phyloP scores from a whole-genome alignment of 305 asterid genomes.

The Solanum hybrid region DNA sequence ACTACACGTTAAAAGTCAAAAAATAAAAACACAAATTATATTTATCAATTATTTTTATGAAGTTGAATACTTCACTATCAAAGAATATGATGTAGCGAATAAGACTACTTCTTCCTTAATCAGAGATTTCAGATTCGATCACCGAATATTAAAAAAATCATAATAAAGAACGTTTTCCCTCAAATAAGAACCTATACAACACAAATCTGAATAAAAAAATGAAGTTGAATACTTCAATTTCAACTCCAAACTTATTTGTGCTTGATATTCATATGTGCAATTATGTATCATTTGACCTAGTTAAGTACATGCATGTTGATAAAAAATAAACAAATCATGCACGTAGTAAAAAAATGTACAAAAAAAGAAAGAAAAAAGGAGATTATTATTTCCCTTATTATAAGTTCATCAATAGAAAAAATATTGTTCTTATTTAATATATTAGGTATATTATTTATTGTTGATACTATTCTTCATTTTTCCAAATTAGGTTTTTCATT shows the following conservation, averaged over 20 bases:
- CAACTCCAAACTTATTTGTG: background rate
- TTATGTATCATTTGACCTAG: background rate
- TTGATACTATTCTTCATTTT: background rate
- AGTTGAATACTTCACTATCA: background rate
- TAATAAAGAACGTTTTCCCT: too few species aligned
- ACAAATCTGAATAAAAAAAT: background rate
- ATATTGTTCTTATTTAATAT: background rate
- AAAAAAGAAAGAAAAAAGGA: background rate
- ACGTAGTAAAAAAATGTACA: background rate
- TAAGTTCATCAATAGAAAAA: background rate
- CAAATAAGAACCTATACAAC: background rate
- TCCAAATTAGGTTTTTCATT: too few species aligned
- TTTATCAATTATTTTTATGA: background rate
- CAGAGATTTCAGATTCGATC: fast-evolving
- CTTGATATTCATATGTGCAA: background rate
- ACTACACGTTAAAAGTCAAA: background rate
- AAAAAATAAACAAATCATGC: background rate
- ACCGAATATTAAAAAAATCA: fast-evolving
- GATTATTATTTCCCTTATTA: background rate
- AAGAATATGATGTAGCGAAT: too few species aligned
- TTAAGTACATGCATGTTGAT: background rate
- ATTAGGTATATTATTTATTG: background rate
- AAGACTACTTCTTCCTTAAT: fast-evolving
- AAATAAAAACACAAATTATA: background rate
- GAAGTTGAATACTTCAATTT: background rate